Evolutionary conservation across 2,329 filamentous ascomycete genomes (phyloP).

Genomic region (Penicillium sp.): DNA sequence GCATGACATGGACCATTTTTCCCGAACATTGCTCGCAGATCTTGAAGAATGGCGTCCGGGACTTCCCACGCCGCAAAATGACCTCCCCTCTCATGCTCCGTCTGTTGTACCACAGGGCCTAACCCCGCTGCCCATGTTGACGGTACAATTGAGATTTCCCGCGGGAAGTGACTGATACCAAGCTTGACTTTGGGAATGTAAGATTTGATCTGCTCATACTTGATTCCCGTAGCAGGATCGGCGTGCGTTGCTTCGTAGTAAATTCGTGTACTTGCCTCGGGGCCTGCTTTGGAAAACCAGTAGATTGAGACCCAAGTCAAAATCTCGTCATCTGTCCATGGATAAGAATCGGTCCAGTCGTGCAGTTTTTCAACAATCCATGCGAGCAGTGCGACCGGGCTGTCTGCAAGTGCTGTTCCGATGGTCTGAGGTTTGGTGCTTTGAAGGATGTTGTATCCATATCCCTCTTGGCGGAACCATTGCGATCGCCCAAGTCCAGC

Average conservation of each 20-base stretch:
- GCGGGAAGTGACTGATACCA: conserved; percentile 16
- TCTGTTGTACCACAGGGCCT: conserved; percentile 16
- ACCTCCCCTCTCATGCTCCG: conserved; percentile 13
- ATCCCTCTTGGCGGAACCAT: conserved; percentile 21
- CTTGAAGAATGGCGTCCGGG: conserved; percentile 10
- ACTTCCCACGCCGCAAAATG: conserved; percentile 22
- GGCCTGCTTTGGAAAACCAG: conserved; percentile 63
- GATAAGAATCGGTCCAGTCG: conserved; percentile 68
- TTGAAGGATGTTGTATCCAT: conserved; percentile 54
- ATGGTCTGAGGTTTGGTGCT: conserved; percentile 67
- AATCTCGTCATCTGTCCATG: conserved; percentile 71
- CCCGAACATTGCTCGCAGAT: conserved; percentile 14
- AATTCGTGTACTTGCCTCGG: conserved; percentile 61
- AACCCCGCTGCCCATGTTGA: conserved; percentile 15
- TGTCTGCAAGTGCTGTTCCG: conserved; percentile 62
- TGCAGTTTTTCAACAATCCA: conserved; percentile 81
- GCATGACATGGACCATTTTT: conserved; percentile 13
- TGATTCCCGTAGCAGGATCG: neutral
- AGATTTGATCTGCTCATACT: conserved; percentile 8
- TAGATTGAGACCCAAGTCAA: conserved; percentile 71
- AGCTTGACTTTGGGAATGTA: conserved; percentile 16
- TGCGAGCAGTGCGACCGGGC: conserved; percentile 62
- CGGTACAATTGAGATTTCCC: conserved; percentile 17
- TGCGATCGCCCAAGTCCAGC: conserved; percentile 11
- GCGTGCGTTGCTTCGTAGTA: conserved; percentile 58